These are phyloP conservation scores for Epithemia pelagica DNA, from an alignment of 108 stramenopile species.

Conservation along the genomic window DNA sequence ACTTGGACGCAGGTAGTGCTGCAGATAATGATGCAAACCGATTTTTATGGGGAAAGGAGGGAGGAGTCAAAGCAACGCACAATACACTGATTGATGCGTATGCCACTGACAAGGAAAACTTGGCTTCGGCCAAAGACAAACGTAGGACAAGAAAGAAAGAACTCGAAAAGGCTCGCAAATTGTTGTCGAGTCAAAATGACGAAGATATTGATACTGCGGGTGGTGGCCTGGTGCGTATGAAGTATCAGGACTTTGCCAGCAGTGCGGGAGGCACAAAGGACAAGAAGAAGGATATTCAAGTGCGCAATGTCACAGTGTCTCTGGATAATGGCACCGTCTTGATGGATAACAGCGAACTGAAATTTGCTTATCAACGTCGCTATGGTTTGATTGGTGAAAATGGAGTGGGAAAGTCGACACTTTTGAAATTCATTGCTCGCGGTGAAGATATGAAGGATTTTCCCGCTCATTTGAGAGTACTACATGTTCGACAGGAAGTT, in stretches of 20 bases:
- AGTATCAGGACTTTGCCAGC: slow-evolving; percentile 19
- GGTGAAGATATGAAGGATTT: slow-evolving; percentile 89
- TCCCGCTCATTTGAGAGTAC: slow-evolving; percentile 84
- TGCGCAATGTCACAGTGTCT: slow-evolving; percentile 65
- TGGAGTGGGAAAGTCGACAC: slow-evolving; percentile 84
- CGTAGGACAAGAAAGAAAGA: slow-evolving; percentile 70
- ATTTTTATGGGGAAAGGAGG: slow-evolving; percentile 63
- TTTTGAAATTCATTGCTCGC: slow-evolving; percentile 89
- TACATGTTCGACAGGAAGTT: slow-evolving; percentile 98
- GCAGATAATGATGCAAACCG: slow-evolving; percentile 52
- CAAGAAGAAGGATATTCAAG: slow-evolving; percentile 82
- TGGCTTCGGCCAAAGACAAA: slow-evolving; percentile 63
- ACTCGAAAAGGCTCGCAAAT: slow-evolving; percentile 53
- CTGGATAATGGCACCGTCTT: slow-evolving; percentile 85
- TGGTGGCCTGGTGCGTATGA: slow-evolving; percentile 49
- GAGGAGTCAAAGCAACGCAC: slow-evolving; percentile 56
- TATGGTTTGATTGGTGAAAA: slow-evolving; percentile 93
- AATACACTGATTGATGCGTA: slow-evolving; percentile 66
- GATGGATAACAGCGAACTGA: slow-evolving; percentile 84
- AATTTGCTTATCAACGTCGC: slow-evolving; percentile 88
- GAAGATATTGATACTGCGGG: slow-evolving; percentile 46
- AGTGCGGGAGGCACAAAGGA: slow-evolving; percentile 62
- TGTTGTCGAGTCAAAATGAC: slow-evolving; percentile 29
- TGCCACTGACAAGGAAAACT: slow-evolving; percentile 34
- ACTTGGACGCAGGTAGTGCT: slow-evolving; percentile 29